phyloP scores from a whole-genome alignment of 2,329 filamentous ascomycete species.

The Zymoseptoria pseudotritici region DNA sequence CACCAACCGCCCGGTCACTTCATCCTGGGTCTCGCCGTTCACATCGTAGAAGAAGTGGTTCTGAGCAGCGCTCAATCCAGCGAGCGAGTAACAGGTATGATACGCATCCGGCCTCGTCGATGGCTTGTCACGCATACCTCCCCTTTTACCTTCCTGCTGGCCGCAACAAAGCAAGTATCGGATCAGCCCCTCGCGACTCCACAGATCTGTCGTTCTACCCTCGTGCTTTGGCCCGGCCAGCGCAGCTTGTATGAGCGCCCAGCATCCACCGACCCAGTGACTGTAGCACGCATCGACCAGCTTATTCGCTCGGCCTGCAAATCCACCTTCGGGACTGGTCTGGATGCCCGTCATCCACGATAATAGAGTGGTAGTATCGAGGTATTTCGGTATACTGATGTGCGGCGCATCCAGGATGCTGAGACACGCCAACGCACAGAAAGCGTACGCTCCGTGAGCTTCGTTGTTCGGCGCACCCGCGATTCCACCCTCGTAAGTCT shows the following conservation, averaged over 20 bases:
- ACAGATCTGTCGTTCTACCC: conserved; percentile 43
- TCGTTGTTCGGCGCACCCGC: conserved; percentile 78
- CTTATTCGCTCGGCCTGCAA: conserved; percentile 93
- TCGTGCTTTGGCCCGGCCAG: conserved; percentile 46
- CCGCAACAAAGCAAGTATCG: conserved; percentile 87
- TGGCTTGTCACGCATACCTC: conserved; percentile 89
- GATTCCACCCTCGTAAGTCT: conserved; percentile 93
- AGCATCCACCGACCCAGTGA: conserved; percentile 94
- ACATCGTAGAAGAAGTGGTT: conserved; percentile 49
- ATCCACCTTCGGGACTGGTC: conserved; percentile 83
- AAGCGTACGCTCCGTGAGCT: conserved; percentile 93
- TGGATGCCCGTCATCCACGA: conserved; percentile 87
- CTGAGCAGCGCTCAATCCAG: conserved; percentile 76
- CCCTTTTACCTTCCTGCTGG: conserved; percentile 60
- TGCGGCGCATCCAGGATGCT: conserved; percentile 76
- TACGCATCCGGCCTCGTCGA: conserved; percentile 85
- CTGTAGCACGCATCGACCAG: conserved; percentile 97
- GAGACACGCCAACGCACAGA: conserved; percentile 84
- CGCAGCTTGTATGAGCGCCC: conserved; percentile 79
- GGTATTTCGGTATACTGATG: conserved; percentile 64
- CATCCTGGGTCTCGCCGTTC: conserved; percentile 7
- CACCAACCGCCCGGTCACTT: conserved; percentile 22
- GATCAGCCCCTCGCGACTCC: conserved; percentile 75
- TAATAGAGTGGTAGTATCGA: conserved; percentile 69
- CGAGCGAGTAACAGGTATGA: conserved; percentile 86